Conservation (phyloP, 768 basidiomycete species). For the Cystobasidiopsis lactophilus region DNA sequence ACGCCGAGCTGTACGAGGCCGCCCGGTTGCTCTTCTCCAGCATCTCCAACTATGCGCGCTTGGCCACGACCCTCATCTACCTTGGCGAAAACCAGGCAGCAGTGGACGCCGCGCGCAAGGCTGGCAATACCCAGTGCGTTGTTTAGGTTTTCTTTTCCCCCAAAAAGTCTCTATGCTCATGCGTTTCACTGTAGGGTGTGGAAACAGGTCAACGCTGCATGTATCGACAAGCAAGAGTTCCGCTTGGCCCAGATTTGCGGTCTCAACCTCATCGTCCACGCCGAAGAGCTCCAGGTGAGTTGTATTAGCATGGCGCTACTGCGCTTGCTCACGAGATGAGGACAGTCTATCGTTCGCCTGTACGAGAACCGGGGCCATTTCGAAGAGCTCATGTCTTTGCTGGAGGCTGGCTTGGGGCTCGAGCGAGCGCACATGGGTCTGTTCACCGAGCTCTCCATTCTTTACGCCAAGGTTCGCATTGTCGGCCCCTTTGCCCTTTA, state of each 20-base stretch:
- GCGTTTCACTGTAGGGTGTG: slow-evolving; percentile 46
- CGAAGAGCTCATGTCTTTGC: slow-evolving; percentile 68
- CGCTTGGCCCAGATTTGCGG: slow-evolving; percentile 96
- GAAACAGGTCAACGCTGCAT: slow-evolving; percentile 98
- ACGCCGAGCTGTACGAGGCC: slow-evolving; percentile 91
- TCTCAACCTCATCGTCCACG: slow-evolving; percentile 90
- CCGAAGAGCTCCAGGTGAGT: slow-evolving; percentile 24
- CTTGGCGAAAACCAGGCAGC: slow-evolving; percentile 94
- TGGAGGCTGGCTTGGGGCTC: slow-evolving; percentile 87
- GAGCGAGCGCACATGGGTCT: slow-evolving; percentile 99
- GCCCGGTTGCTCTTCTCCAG: slow-evolving; percentile 85
- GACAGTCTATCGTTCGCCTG: slow-evolving; percentile 41
- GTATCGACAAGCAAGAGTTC: slow-evolving; percentile 93
- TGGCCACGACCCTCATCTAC: slow-evolving; percentile 96
- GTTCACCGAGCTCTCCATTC: slow-evolving; percentile 77
- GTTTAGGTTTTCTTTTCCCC: too few species aligned
- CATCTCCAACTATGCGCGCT: slow-evolving; percentile 95
- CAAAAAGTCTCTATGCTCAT: neutral
- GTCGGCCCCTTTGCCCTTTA: neutral
- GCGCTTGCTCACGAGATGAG: neutral
- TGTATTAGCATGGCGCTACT: slow-evolving; percentile 2
- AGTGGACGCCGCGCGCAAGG: slow-evolving; percentile 96
- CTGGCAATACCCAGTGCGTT: slow-evolving; percentile 86
- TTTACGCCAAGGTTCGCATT: slow-evolving; percentile 71
- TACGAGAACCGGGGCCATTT: slow-evolving; percentile 87